Base-by-base conservation (phyloP, 768 basidiomycete genomes). In the Lactarius tabidus region DNA sequence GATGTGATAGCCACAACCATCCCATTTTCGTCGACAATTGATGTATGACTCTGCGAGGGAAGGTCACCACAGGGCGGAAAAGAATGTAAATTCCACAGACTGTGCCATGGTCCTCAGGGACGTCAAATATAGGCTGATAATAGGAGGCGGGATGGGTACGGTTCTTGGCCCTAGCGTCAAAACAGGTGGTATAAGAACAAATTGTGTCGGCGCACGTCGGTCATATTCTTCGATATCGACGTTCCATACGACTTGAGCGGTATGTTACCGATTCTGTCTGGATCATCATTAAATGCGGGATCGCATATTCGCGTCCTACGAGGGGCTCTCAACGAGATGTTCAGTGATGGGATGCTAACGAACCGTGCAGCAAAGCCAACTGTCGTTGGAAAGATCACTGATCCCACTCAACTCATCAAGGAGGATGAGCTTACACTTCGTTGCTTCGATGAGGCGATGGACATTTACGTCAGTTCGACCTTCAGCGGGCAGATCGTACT, bases 1-100 rank as follows among this genome's bases (percentile, higher is more conserved):
- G 91, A 88, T 1, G 95, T 97, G 38, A 98, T 71, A 18, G 90
- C 75, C 6, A 94, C 92, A 0, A 89, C 94, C 84, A 95, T 93
- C 23, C 93, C 93, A 71, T 88, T 79, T 70, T 82, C 80, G 76
- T 98, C 96, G 7, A 96, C 78, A 9, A 89, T 82, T 7, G 90
- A 92, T 6, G 90, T 82, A 72, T 98, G 95, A 63, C 93, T 95
- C 86, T 94, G 71, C 62, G 57, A 57, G 67, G 12, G 60, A 12
- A 41, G 60, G 57, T 68, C 51, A 35, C 28, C 29, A 18, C 28
- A 12, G 7, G 18, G 33, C n/a, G 7, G 8, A 31, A 15, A 28
- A 69, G 43, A 35, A 41, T 45, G 26, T 14, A 41, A 58, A 63
- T 23, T 56, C 43, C 45, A 39, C 63, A 18, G 69, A 90, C 90